Evolutionary conservation across 169 alveolate genomes (phyloP), one percentile per base, ranked within the genome.

Genomic region (Plasmodium gallinaceum): DNA sequence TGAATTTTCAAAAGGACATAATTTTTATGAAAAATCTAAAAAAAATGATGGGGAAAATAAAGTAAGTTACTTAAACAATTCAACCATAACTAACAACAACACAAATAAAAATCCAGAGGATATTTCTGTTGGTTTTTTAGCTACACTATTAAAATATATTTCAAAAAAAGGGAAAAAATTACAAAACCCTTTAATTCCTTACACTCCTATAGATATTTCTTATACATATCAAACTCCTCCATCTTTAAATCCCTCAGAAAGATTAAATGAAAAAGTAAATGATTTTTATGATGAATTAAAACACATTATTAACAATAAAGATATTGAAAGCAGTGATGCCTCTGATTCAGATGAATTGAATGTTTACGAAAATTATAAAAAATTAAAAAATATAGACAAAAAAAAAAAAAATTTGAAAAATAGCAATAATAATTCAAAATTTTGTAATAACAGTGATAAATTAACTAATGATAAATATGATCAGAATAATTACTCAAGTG

Each of bases 111-210:
- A 86, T n/a, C 88, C 88, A 7, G 92, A 86, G 62, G 37, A 46
- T n/a, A 70, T 86, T 45, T 24, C 92, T 6, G 92, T 86, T 26
- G 92, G 92, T 0, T 86, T 86, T 60, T 86, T 86, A 71, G 92
- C 92, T n/a, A 71, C 92, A 0, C 18, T 86, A 45, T 61, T 86
- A 71, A 86, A 86, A 46, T 43, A 60, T 0, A 86, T 86, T 22
- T 86, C 92, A 2, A 86, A 71, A 64, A 86, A 71, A 39, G 88
- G 76, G 24, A 86, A 86, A 43, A 86, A 71, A 65, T 5, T 70
- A 24, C 92, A 86, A 60, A 71, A 58, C 43, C 66, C 92, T 0
- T 46, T 86, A 3, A 72, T 86, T 22, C 92, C 92, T 0, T 86
- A 86, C 39, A 86, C 92, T 0, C 87, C 92, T 54, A 69, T 86